A percentile compares a stretch with the other conserved stretches of the same genome.
phyloP scores from a whole-genome alignment of 495 filamentous ascomycete genomes.

The Aspergillus mulundensis region DNA sequence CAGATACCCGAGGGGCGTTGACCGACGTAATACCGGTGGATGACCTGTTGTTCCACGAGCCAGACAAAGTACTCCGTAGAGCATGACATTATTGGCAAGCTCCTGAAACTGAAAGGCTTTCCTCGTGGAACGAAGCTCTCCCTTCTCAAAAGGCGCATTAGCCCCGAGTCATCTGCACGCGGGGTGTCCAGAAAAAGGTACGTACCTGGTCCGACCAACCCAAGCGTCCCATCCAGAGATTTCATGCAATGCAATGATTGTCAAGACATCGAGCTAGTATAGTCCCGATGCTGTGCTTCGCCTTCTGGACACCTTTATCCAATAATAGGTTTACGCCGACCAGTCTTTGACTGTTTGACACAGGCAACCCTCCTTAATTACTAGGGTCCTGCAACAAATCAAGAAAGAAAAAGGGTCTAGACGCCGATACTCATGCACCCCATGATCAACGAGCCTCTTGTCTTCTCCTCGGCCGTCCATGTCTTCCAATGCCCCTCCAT shows the following conservation, averaged over 20 bases:
- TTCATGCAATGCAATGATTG: slow-evolving; percentile 21
- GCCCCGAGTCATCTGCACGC: slow-evolving; percentile 19
- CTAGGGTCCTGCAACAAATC: neutral
- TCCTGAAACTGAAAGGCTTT: neutral
- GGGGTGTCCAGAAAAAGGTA: slow-evolving; percentile 12
- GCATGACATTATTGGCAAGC: slow-evolving; percentile 3
- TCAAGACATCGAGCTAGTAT: slow-evolving; percentile 15
- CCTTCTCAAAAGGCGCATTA: slow-evolving; percentile 12
- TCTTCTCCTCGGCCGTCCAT: neutral
- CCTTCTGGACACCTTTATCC: slow-evolving; percentile 6
- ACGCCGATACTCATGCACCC: neutral
- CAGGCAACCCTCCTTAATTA: neutral
- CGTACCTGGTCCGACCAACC: neutral
- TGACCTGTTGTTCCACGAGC: slow-evolving; percentile 1
- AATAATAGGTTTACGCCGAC: slow-evolving; percentile 9
- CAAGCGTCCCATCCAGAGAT: neutral
- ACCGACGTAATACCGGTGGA: neutral
- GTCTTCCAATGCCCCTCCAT: neutral
- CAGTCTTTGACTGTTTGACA: neutral
- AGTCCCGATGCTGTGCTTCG: slow-evolving; percentile 11
- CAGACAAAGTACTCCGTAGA: slow-evolving; percentile 1
- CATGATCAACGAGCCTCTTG: neutral
- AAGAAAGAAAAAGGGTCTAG: neutral
- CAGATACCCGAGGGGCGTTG: neutral
- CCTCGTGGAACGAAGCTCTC: slow-evolving; percentile 9